A percentile compares a stretch with the other conserved stretches of the same genome.
Conservation (phyloP, 495 filamentous ascomycete species). For the Delitschia confertaspora region DNA sequence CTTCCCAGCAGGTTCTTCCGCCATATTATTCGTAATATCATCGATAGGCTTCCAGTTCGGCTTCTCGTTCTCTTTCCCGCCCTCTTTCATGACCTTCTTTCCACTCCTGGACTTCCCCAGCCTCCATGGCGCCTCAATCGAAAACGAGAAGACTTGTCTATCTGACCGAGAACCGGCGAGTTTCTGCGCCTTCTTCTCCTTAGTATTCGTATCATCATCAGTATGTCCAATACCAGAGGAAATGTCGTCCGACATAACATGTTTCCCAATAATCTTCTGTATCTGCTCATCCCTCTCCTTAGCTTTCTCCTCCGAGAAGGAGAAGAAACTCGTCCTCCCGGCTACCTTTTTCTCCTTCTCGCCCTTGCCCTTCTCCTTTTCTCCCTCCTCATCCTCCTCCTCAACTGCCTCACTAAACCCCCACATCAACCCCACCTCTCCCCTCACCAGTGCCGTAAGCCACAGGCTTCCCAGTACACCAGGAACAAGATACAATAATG, state of each 20-base stretch:
- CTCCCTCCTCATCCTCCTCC: constrained; percentile 28
- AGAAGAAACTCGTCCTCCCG: constrained; percentile 25
- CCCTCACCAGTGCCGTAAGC: constrained; percentile 63
- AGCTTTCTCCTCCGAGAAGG: constrained; percentile 17
- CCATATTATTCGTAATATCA: constrained; percentile 5
- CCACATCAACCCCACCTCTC: constrained; percentile 69
- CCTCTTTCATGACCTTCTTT: not conserved
- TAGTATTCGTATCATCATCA: not conserved
- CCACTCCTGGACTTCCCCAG: constrained; percentile 11
- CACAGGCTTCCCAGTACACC: constrained; percentile 68
- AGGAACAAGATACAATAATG: constrained; percentile 87
- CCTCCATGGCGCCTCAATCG: constrained; percentile 27
- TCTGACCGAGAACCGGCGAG: constrained; percentile 10
- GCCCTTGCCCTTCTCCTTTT: constrained; percentile 23
- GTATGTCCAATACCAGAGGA: constrained; percentile 5
- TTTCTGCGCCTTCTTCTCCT: constrained; percentile 11
- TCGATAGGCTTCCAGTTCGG: constrained; percentile 18
- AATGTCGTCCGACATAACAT: constrained; percentile 13
- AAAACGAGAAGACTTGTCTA: constrained; percentile 29
- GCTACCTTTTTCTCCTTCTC: constrained; percentile 10
- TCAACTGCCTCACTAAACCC: constrained; percentile 62
- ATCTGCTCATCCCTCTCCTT: constrained; percentile 17
- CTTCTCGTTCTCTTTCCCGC: constrained; percentile 7
- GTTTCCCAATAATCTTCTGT: constrained; percentile 11
- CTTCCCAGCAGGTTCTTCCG: constrained; percentile 23